Evolutionary conservation across 768 basidiomycete genomes (phyloP).

Genomic region (Obba rivulosa): DNA sequence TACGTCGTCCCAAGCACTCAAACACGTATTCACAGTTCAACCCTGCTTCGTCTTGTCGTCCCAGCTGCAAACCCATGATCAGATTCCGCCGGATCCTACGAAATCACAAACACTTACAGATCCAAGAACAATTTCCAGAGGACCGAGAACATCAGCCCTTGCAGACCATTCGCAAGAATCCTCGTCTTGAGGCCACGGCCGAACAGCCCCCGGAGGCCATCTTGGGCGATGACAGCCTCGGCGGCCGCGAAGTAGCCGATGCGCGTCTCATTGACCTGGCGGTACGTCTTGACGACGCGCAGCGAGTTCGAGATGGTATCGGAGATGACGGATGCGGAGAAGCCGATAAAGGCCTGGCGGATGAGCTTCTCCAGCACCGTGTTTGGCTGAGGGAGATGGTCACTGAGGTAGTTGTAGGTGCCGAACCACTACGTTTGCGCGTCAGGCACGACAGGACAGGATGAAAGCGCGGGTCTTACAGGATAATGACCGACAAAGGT

Average conservation of each 20-base stretch:
- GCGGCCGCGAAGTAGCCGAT: conserved; percentile 81
- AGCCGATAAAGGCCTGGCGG: conserved; percentile 89
- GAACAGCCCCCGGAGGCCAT: conserved; percentile 77
- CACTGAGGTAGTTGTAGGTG: conserved; percentile 79
- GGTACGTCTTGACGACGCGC: conserved; percentile 91
- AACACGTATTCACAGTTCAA: too few relatives aligned
- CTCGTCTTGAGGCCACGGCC: conserved; percentile 89
- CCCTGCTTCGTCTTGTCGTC: conserved; percentile 16
- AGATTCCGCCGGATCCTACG: not conserved
- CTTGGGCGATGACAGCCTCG: conserved; percentile 63
- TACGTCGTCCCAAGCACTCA: too few relatives aligned
- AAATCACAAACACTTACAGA: conserved; percentile 49
- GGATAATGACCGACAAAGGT: conserved; percentile 93
- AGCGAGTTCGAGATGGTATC: conserved; percentile 87
- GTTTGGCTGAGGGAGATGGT: conserved; percentile 50
- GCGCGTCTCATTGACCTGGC: conserved; percentile 80
- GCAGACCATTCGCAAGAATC: conserved; percentile 85
- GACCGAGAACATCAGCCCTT: conserved; percentile 86
- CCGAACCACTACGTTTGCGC: conserved; percentile 57
- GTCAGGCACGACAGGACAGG: too few relatives aligned
- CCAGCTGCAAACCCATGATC: conserved; percentile 6
- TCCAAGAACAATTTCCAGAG: conserved; percentile 91
- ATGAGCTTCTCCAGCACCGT: conserved; percentile 52
- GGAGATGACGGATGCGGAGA: conserved; percentile 77
- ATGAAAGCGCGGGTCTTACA: conserved; percentile 29